Base-by-base conservation (phyloP, 1,284 basidiomycete genomes). In the Ceratobasidium sp. region DNA sequence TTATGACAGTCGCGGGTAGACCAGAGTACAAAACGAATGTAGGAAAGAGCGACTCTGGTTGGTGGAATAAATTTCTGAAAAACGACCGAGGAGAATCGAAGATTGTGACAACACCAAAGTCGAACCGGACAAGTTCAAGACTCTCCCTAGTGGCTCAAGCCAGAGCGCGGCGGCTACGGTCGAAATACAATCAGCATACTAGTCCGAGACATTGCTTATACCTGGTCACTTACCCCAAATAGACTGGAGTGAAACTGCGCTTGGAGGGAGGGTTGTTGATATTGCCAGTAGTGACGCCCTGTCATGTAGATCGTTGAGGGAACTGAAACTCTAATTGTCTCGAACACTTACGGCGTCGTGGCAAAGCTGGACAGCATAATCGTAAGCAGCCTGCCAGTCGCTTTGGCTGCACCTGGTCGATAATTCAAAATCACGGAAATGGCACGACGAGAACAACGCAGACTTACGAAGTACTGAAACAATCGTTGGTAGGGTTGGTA, bases 401-500 rank as follows among this genome's bases (percentile, higher is more conserved):
- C 34, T 26, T 3, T 21, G 21, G 18, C n/a, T 41, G 36, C 64
- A 52, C 23, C 50, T 52, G 21, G 23, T 26, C 18, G 14, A 5
- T 21, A 28, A 12, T 28, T 26, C 26, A 12, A 21, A 16, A n/a
- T 48, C n/a, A 48, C 9, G 10, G 9, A n/a, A n/a, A 48, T 8
- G 46, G n/a, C n/a, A 23, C 8, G n/a, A 12, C 8, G 1, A 8
- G 9, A 23, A n/a, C 1, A 8, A 21, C 8, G 23, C 12, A 26
- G 28, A 28, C 50, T 53, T 30, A 69, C 30, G 48, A 58, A 32
- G 45, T 60, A 12, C 58, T 23, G 58, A 72, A 65, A 61, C 74
- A 75, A 8, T 48, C 21, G 57, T 61, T 65, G 16, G 74, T 75
- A 16, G 73, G 23, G 21, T 58, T 65, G 53, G 72, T 45, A 46